Evolutionary conservation across 2,329 filamentous ascomycete genomes (phyloP).

Genomic region (Penicillium sp.): DNA sequence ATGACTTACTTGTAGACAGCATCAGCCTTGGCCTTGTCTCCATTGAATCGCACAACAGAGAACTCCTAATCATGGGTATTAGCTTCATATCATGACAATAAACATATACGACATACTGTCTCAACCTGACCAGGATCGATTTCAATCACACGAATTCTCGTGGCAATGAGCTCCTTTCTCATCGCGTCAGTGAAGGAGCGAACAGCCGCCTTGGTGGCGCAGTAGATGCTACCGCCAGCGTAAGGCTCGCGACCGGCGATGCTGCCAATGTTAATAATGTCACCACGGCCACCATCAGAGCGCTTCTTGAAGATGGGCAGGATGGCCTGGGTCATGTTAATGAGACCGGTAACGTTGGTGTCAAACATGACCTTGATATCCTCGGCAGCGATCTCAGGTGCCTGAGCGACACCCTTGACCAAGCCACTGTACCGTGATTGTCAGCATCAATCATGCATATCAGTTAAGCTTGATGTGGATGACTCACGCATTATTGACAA

Average conservation of each 20-base stretch:
- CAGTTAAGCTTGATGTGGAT: constrained; percentile 61
- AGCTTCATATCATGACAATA: neutral
- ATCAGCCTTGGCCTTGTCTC: constrained; percentile 85
- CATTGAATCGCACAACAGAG: constrained; percentile 81
- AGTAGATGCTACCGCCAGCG: constrained; percentile 84
- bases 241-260: constrained; percentile 90
- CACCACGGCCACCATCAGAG: constrained; percentile 71
- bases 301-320: constrained; percentile 73
- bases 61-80: constrained; percentile 62
- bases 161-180: constrained; percentile 77
- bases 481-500: constrained; percentile 96
- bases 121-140: constrained; percentile 91
- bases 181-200: constrained; percentile 79
- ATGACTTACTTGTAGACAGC: constrained; percentile 74
- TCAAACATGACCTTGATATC: constrained; percentile 86
- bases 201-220: constrained; percentile 86
- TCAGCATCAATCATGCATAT: constrained; percentile 4
- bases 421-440: constrained; percentile 61
- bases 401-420: constrained; percentile 82
- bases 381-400: constrained; percentile 74
- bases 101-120: constrained; percentile 55
- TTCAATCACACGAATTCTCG: constrained; percentile 78
- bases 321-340: constrained; percentile 94
- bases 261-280: constrained; percentile 93
- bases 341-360: constrained; percentile 91